Evolutionary conservation across 2,329 filamentous ascomycete genomes (phyloP).

Genomic region (Colletotrichum aenigma): DNA sequence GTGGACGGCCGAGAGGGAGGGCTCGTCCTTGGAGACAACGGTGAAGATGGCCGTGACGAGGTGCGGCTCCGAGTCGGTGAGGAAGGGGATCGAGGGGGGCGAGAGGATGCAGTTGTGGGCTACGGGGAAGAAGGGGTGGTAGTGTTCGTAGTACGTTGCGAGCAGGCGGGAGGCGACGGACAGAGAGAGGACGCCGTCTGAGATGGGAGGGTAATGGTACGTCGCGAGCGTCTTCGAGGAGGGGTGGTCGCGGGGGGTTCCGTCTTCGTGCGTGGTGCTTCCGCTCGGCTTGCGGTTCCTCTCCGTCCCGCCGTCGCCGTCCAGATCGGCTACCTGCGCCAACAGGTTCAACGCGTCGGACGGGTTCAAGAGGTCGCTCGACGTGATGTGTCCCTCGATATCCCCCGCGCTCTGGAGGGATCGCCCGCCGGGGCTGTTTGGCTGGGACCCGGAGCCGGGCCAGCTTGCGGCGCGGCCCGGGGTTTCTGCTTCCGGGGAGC

Average conservation of each 20-base stretch:
- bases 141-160: constrained; percentile 56
- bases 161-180: constrained; percentile 21
- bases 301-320: constrained; percentile 22
- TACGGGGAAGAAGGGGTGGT: constrained; percentile 73
- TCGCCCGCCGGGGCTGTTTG: constrained; percentile 18
- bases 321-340: constrained; percentile 44
- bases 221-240: neutral
- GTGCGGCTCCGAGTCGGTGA: constrained; percentile 60
- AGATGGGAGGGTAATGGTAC: constrained; percentile 34
- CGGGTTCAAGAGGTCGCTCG: constrained; percentile 43
- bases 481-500: constrained; percentile 18
- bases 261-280: constrained; percentile 15
- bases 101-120: constrained; percentile 66
- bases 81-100: constrained; percentile 59
- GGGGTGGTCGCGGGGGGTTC: neutral
- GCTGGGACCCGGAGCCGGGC: constrained; percentile 13
- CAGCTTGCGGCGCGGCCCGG: constrained; percentile 7
- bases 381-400: constrained; percentile 44
- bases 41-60: constrained; percentile 73
- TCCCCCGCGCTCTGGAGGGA: constrained; percentile 18
- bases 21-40: constrained; percentile 74
- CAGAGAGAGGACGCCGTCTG: constrained; percentile 29
- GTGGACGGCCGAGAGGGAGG: constrained; percentile 66
- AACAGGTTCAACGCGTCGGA: constrained; percentile 45
- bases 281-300: neutral